Base-by-base conservation (phyloP, 1,139 yeast genomes). In the Casaregolazyma lundiana region DNA sequence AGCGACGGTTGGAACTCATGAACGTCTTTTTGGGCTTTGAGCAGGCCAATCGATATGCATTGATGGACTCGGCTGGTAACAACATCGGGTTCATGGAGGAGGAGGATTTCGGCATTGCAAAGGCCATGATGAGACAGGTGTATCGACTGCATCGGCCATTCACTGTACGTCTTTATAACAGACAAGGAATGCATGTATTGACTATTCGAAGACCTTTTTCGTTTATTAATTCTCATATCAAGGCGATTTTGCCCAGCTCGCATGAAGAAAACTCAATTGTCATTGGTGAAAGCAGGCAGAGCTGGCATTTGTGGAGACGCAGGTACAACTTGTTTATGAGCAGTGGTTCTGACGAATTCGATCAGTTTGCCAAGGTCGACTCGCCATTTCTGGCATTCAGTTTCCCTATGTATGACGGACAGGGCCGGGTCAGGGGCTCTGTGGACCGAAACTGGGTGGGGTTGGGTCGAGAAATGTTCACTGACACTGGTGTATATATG, bases 401-500 rank as follows among this genome's bases (percentile, higher is more conserved):
- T 48, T 92, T 92, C 66, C 92, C 95, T 0, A 83, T 88, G 3
- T 62, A 61, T 30, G 78, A 88, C 62, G 79, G 73, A 40, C 51
- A 71, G 1, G 82, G 81, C 1, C 69, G 72, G 18, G 77, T 84
- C 0, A 69, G 84, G 49, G 96, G 84, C 0, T 73, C 86, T 1
- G 90, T 92, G 1, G 95, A 88, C 63, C 76, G 97, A 58, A 88
- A 89, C 65, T 92, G 96, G 94, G 95, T 86, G 3, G 98, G 98
- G 0, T 68, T 92, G 34, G 95, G 95, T 2, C 76, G 97, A 58
- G 98, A 92, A 62, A 67, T 90, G 59, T 84, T 90, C 61, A 90
- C 97, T 0, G 97, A 92, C 65, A 85, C 96, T 0, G 97, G 97
- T 53, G 90, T 88, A 2, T 92, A 92, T 64, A 78, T 89, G 9